Percentiles rank a stretch among this genome's conserved stretches.
Evolutionary conservation across 306 rosid species (phyloP).

Genomic region (Elaeagnus macrophylla): DNA sequence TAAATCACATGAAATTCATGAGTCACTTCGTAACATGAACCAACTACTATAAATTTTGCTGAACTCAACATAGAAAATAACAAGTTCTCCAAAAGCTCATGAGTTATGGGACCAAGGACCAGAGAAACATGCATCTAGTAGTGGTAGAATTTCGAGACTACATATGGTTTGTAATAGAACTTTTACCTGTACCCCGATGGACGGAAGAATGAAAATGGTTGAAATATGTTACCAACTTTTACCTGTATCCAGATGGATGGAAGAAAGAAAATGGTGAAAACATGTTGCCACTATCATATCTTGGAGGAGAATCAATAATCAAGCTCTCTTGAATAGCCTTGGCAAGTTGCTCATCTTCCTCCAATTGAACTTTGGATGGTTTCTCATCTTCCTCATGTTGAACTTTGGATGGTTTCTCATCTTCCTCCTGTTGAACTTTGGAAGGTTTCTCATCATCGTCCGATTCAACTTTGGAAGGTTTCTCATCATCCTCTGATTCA

Average conservation of each 20-base stretch:
- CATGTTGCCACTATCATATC: constrained; percentile 31
- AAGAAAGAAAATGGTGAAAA: constrained; percentile 47
- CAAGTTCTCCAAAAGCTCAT: too few species aligned
- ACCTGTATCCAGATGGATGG: constrained; percentile 68
- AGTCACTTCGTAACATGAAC: too few species aligned
- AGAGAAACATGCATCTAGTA: too few species aligned
- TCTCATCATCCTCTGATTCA: constrained; percentile 21
- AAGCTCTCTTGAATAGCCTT: constrained; percentile 87
- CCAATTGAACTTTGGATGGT: constrained; percentile 16
- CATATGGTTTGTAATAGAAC: too few species aligned
- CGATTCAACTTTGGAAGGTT: neutral
- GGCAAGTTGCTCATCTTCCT: constrained; percentile 89
- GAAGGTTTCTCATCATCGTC: constrained; percentile 15
- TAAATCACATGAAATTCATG: too few species aligned
- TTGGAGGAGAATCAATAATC: constrained; percentile 51
- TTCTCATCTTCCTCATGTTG: constrained; percentile 36
- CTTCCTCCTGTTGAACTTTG: constrained; percentile 13
- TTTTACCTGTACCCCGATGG: too few species aligned
- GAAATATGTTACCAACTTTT: constrained; percentile 19
- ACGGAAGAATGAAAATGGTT: neutral
- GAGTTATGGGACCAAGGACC: too few species aligned
- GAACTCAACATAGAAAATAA: too few species aligned
- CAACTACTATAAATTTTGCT: neutral
- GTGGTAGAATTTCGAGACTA: too few species aligned
- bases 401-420: constrained; percentile 20